Percentiles rank a stretch among this genome's conserved stretches.
phyloP scores from a whole-genome alignment of 1,139 yeast species.

The Geotrichum candidum region DNA sequence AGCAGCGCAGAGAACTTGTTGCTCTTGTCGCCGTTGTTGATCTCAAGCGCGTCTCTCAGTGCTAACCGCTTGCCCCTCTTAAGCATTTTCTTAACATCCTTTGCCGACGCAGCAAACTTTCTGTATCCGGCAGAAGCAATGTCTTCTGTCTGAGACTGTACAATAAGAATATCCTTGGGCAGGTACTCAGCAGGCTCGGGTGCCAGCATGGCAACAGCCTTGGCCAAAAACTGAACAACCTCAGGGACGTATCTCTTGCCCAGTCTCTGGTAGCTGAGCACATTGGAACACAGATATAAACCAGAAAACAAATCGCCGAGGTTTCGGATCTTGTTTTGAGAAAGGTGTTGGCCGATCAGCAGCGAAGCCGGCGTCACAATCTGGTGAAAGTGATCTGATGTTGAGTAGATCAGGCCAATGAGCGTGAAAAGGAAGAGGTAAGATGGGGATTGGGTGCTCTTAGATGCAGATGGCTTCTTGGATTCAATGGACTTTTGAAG shows the following conservation, averaged over 20 bases:
- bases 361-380: slow-evolving; percentile 80
- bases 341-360: slow-evolving; percentile 63
- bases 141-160: slow-evolving; percentile 12
- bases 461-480: not conserved
- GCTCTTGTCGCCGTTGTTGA: not conserved
- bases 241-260: slow-evolving; percentile 85
- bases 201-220: slow-evolving; percentile 14
- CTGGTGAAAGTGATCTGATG: slow-evolving; percentile 92
- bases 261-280: slow-evolving; percentile 66
- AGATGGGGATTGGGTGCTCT: slow-evolving; percentile 24
- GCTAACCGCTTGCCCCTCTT: not conserved
- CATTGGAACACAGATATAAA: slow-evolving; percentile 55
- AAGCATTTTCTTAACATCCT: not conserved
- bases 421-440: slow-evolving; percentile 65
- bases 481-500: slow-evolving; percentile 13
- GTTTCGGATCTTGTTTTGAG: slow-evolving; percentile 42
- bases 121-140: slow-evolving; percentile 5
- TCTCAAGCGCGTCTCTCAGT: slow-evolving; percentile 8
- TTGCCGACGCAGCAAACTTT: slow-evolving; percentile 12
- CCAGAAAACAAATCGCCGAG: slow-evolving; percentile 44
- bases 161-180: slow-evolving; percentile 16
- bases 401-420: slow-evolving; percentile 75
- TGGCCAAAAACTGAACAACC: slow-evolving; percentile 52
- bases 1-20: slow-evolving; percentile 7
- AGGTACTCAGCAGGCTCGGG: slow-evolving; percentile 12